Conservation (phyloP, 495 filamentous ascomycete genomes). For the Penicillium silybi region DNA sequence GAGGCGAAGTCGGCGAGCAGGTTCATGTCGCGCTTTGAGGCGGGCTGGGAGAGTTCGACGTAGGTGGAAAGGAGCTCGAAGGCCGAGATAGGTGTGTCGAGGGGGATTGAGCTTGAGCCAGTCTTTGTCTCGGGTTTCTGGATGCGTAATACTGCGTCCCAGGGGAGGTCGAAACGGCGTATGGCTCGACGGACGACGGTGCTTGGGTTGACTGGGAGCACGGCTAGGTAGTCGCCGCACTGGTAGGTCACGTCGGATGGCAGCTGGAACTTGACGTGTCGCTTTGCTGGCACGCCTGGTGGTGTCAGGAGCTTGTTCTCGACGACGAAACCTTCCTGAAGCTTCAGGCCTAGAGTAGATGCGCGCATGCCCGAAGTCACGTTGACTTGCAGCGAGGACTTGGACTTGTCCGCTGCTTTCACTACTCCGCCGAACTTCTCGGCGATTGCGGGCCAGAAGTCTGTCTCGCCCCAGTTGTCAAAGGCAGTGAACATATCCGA, state of each 20-base stretch:
- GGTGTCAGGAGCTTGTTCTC: slow-evolving; percentile 52
- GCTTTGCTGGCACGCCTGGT: slow-evolving; percentile 54
- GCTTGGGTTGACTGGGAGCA: slow-evolving; percentile 65
- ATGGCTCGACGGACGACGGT: slow-evolving; percentile 53
- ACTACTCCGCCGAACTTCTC: slow-evolving; percentile 41
- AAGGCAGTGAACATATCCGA: slow-evolving; percentile 68
- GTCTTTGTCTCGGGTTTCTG: slow-evolving; percentile 30
- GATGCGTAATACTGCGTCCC: slow-evolving; percentile 54
- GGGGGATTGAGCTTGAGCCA: slow-evolving; percentile 53
- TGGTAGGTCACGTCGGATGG: slow-evolving; percentile 63
- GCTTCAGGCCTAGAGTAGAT: slow-evolving; percentile 61
- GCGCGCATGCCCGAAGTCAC: slow-evolving; percentile 55
- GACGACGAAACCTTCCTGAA: slow-evolving; percentile 58
- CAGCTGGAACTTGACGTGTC: slow-evolving; percentile 61
- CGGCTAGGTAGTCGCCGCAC: slow-evolving; percentile 72
- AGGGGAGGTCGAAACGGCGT: slow-evolving; percentile 52
- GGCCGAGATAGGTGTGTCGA: slow-evolving; percentile 53
- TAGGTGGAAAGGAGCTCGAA: slow-evolving; percentile 62
- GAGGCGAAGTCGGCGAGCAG: slow-evolving; percentile 40
- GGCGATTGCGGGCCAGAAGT: slow-evolving; percentile 61
- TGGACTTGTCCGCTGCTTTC: slow-evolving; percentile 22
- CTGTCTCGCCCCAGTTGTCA: slow-evolving; percentile 63
- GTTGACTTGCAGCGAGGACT: slow-evolving; percentile 47
- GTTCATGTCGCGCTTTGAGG: slow-evolving; percentile 52
- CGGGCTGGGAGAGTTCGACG: slow-evolving; percentile 68